A percentile compares a stretch with the other conserved stretches of the same genome.
Evolutionary conservation across 805 yeast species (phyloP).

Genomic region (Kregervanrija delftensis): DNA sequence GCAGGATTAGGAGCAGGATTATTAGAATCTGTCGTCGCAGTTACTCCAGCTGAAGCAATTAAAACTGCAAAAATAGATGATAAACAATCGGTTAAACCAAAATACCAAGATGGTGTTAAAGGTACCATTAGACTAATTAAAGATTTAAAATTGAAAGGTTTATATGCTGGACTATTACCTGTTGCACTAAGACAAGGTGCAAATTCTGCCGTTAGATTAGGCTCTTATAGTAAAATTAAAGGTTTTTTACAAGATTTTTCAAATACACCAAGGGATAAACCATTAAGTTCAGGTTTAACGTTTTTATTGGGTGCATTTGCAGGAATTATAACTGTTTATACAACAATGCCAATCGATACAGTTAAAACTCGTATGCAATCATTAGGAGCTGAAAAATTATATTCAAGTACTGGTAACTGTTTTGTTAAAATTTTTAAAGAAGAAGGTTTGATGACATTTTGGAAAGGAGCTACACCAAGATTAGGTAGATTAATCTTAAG

Average conservation of each 20-base stretch:
- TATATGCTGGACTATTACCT: conserved; percentile 86
- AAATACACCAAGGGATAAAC: conserved; percentile 59
- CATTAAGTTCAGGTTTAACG: conserved; percentile 72
- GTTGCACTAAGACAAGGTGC: conserved; percentile 95
- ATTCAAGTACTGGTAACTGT: conserved; percentile 74
- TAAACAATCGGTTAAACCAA: conserved; percentile 68
- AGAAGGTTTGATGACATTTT: conserved; percentile 85
- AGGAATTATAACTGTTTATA: conserved; percentile 81
- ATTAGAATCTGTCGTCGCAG: conserved; percentile 85
- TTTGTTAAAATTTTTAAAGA: conserved; percentile 71
- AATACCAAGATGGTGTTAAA: conserved; percentile 58
- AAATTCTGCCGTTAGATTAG: conserved; percentile 89
- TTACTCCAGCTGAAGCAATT: conserved; percentile 95
- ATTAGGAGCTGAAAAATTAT: conserved; percentile 64
- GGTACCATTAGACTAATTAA: conserved; percentile 61
- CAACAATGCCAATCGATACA: conserved; percentile 94
- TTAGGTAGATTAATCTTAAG: conserved; percentile 85
- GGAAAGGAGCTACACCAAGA: conserved; percentile 99
- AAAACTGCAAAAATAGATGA: conserved; percentile 95
- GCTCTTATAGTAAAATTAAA: conserved; percentile 86
- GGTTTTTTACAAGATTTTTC: conserved; percentile 65
- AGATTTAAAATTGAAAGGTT: conserved; percentile 77
- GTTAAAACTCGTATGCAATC: conserved; percentile 98
- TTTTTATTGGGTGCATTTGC: conserved; percentile 88
- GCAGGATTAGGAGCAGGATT: conserved; percentile 99